Conservation (phyloP, 371 early-diverging fungal genomes). For the Mortierella sp. region DNA sequence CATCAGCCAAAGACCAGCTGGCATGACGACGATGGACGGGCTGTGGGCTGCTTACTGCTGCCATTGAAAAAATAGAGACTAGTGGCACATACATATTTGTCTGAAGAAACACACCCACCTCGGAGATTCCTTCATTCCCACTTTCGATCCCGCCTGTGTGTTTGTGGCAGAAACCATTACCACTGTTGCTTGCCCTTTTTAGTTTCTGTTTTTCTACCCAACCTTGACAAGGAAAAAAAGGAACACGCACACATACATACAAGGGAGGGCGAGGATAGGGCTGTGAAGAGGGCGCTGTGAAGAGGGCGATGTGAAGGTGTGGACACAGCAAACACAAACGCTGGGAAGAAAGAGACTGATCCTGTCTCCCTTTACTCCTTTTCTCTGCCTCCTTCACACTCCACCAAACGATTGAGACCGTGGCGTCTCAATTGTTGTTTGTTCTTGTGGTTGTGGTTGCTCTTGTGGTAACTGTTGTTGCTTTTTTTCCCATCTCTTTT, state of each 20-base stretch:
- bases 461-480: too few relatives aligned
- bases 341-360: too few relatives aligned
- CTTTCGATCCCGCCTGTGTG: not conserved
- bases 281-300: too few relatives aligned
- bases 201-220: not conserved
- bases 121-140: not conserved
- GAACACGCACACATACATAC: not conserved
- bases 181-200: not conserved
- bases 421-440: not conserved
- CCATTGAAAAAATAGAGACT: not conserved
- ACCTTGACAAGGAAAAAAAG: not conserved
- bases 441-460: not conserved
- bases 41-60: conserved; percentile 8
- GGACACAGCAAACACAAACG: too few relatives aligned
- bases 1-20: not conserved
- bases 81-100: not conserved
- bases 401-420: not conserved
- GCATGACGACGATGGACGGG: conserved; percentile 1
- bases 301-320: too few relatives aligned
- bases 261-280: too few relatives aligned
- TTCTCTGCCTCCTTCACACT: not conserved
- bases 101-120: not conserved
- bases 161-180: not conserved
- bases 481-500: not conserved
- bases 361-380: not conserved